Evolutionary conservation across 148 eudicot genomes (phyloP).

Genomic region (Heliamphora exappendiculata): DNA sequence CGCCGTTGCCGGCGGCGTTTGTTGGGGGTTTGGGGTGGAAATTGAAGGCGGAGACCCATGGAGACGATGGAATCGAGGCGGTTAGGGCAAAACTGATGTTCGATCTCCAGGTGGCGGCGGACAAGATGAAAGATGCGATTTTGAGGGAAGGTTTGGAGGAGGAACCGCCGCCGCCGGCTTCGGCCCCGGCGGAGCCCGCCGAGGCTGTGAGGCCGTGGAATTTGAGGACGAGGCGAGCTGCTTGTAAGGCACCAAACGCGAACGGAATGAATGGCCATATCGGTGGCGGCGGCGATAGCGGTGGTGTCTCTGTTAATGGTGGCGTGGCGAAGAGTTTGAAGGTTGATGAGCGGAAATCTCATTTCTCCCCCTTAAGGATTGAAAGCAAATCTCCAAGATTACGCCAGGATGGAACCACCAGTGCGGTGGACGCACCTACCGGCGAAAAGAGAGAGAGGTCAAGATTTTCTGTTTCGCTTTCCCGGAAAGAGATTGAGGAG

Average conservation of each 20-base stretch:
- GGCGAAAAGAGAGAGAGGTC: constrained; percentile 24
- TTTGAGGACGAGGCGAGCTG: constrained; percentile 57
- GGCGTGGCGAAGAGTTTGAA: constrained; percentile 16
- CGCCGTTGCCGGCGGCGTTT: constrained; percentile 4
- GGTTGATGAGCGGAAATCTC: constrained; percentile 19
- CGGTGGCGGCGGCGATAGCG: neutral
- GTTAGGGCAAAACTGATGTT: constrained; percentile 49
- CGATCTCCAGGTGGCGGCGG: constrained; percentile 52
- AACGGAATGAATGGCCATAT: constrained; percentile 11
- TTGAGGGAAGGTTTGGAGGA: constrained; percentile 25
- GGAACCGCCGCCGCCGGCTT: constrained; percentile 12
- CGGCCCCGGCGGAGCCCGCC: constrained; percentile 1
- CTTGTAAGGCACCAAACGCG: constrained; percentile 38
- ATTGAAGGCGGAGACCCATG: constrained; percentile 10
- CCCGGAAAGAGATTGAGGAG: constrained; percentile 35
- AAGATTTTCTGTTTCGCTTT: constrained; percentile 34
- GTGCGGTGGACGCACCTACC: constrained; percentile 13
- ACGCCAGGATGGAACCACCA: constrained; percentile 12
- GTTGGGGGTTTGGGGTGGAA: constrained; percentile 8
- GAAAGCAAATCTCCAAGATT: constrained; percentile 25
- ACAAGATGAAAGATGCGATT: constrained; percentile 44
- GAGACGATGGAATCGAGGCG: constrained; percentile 44
- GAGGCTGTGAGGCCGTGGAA: constrained; percentile 51
- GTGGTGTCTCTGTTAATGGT: neutral
- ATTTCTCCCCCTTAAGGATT: constrained; percentile 20